phyloP scores from a whole-genome alignment of 1,284 basidiomycete species.

The Heterobasidion annosum region DNA sequence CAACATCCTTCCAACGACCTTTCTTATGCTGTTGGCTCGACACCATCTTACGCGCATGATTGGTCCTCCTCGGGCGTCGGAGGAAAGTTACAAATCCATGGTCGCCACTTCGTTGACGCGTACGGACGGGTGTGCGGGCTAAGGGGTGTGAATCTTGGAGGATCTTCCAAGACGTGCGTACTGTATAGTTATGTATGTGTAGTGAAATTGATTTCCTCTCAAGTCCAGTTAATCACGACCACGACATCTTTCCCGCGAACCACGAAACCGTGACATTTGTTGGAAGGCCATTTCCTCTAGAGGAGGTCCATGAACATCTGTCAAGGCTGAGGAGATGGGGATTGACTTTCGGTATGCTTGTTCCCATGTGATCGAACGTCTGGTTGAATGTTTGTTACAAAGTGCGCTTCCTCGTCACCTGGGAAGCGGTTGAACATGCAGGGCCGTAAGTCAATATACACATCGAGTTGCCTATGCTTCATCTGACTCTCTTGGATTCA shows the following conservation, averaged over 20 bases:
- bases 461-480: not conserved
- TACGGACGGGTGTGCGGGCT: conserved; percentile 71
- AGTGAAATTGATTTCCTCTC: not conserved
- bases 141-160: conserved; percentile 77
- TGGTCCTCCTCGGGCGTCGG: conserved; percentile 58
- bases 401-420: conserved; percentile 89
- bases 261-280: conserved; percentile 68
- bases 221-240: conserved; percentile 57
- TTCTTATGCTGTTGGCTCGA: conserved; percentile 35
- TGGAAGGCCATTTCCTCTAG: conserved; percentile 75
- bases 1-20: conserved; percentile 31
- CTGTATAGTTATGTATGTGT: conserved; percentile 3
- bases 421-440: conserved; percentile 93
- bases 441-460: conserved; percentile 60
- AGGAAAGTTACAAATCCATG: conserved; percentile 45
- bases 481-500: not conserved
- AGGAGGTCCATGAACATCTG: conserved; percentile 79
- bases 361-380: not conserved
- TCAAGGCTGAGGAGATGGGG: conserved; percentile 78
- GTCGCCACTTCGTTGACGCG: conserved; percentile 70
- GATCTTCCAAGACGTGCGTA: conserved; percentile 75
- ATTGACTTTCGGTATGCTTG: conserved; percentile 65
- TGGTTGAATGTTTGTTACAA: not conserved
- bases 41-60: conserved; percentile 57
- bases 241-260: conserved; percentile 54